Base-by-base conservation (phyloP, 257 asterid species). In the Phtheirospermum japonicum region DNA sequence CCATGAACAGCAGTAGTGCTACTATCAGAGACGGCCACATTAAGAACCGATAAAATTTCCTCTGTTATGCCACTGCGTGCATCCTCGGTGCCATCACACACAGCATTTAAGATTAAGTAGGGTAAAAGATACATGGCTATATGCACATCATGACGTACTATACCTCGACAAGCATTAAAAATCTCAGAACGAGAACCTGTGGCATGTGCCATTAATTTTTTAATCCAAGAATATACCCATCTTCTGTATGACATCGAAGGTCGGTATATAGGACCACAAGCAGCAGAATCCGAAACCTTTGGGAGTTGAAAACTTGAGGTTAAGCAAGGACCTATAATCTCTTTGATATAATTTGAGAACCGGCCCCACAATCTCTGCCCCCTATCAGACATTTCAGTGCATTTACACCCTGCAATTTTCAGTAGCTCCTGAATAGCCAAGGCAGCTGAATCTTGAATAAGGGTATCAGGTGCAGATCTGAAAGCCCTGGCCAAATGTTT, bases 251-350 rank as follows among this genome's bases (percentile, higher is more conserved):
- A 83, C 99, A 92, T 77, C 14, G 95, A 84, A 73, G 99, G 89
- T 40, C 71, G 74, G 73, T 92, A 92, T 71, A 86, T 86, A 60
- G 96, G 84, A 71, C 97, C 97, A 72, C 84, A 75, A 73, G 89
- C 73, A 28, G 93, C 78, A 26, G 75, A 71, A 70, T 89, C 99
- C 20, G 85, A 74, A 60, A 76, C 79, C 55, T 73, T 79, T 10
- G 87, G 90, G n/a, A 92, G 84, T 28, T 73, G 82, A 64, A 84
- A 92, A 64, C 80, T 84, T 71, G 99, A 92, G 73, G 99, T 86
- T 74, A 92, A 85, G 85, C 95, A 92, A 83, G 99, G 99, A 57
- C 95, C 99, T 62, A 92, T 92, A 69, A 92, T 89, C 89, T 92
- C 99, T 83, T 89, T 92, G 50, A 89, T 79, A 74, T 92, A 92